These are phyloP conservation scores for Yarrowia sp. DNA, from an alignment of 805 yeast genomes.

Conservation along the genomic window DNA sequence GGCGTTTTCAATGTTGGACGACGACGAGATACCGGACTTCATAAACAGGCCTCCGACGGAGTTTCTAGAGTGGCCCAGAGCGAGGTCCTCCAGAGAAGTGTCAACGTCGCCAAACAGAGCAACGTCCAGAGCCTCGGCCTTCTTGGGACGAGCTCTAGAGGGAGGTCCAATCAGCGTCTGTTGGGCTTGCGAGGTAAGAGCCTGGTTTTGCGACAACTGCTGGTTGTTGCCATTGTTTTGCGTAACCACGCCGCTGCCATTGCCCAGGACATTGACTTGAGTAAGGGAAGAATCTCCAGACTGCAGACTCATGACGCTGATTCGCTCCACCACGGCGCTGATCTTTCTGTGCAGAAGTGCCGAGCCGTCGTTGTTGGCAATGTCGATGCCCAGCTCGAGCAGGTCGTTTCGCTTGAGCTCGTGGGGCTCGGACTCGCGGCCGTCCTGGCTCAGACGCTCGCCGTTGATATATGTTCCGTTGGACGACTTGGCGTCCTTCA, in stretches of 20 bases:
- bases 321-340: slow-evolving; percentile 74
- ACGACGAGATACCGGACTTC: slow-evolving; percentile 36
- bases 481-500: slow-evolving; percentile 84
- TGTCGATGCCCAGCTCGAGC: slow-evolving; percentile 93
- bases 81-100: slow-evolving; percentile 38
- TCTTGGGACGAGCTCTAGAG: slow-evolving; percentile 3
- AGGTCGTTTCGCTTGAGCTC: slow-evolving; percentile 75
- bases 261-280: neutral
- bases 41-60: slow-evolving; percentile 40
- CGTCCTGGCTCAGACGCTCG: slow-evolving; percentile 59
- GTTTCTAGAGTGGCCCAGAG: slow-evolving; percentile 39
- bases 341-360: slow-evolving; percentile 79
- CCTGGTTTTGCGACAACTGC: slow-evolving; percentile 7
- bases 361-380: slow-evolving; percentile 46
- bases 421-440: slow-evolving; percentile 52
- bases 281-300: slow-evolving; percentile 16
- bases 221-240: neutral
- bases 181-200: neutral
- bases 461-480: slow-evolving; percentile 94
- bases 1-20: slow-evolving; percentile 39
- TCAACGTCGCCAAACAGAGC: slow-evolving; percentile 41
- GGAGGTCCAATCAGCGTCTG: slow-evolving; percentile 1
- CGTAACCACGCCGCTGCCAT: neutral
- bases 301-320: slow-evolving; percentile 54
- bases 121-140: slow-evolving; percentile 34